Conservation (phyloP, 495 filamentous ascomycete genomes). For the Jackrogersella minutella region DNA sequence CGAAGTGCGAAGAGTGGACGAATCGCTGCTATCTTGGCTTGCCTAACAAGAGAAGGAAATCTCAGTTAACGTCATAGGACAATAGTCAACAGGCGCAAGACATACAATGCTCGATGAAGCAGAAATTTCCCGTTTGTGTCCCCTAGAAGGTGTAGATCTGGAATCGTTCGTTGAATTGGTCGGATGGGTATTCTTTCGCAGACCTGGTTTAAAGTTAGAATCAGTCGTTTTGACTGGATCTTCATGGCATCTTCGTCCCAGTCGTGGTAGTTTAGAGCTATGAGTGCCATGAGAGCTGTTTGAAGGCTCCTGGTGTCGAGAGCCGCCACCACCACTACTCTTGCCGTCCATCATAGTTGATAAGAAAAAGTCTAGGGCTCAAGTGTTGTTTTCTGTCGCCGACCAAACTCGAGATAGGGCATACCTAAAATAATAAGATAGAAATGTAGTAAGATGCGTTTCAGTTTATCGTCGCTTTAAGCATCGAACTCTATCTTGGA, state of each 20-base stretch:
- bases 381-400: not conserved
- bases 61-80: not conserved
- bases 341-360: constrained; percentile 29
- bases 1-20: constrained; percentile 5
- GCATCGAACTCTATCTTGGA: constrained; percentile 4
- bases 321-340: not conserved
- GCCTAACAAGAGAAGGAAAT: constrained; percentile 14
- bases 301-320: constrained; percentile 16
- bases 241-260: constrained; percentile 14
- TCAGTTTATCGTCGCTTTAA: not conserved
- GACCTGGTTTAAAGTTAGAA: constrained; percentile 30
- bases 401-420: constrained; percentile 23
- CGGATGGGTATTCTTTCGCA: constrained; percentile 18
- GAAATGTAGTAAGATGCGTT: not conserved
- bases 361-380: not conserved
- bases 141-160: constrained; percentile 1
- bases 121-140: constrained; percentile 13
- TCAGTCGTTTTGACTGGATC: constrained; percentile 7
- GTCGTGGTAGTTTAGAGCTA: constrained; percentile 28
- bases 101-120: constrained; percentile 32
- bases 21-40: constrained; percentile 35
- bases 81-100: not conserved
- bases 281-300: constrained; percentile 13
- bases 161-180: constrained; percentile 18
- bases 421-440: constrained; percentile 32